Percentiles rank a stretch among this genome's conserved stretches.
These are phyloP conservation scores for Aspergillus steynii DNA, from an alignment of 495 filamentous ascomycete species.

Conservation along the genomic window DNA sequence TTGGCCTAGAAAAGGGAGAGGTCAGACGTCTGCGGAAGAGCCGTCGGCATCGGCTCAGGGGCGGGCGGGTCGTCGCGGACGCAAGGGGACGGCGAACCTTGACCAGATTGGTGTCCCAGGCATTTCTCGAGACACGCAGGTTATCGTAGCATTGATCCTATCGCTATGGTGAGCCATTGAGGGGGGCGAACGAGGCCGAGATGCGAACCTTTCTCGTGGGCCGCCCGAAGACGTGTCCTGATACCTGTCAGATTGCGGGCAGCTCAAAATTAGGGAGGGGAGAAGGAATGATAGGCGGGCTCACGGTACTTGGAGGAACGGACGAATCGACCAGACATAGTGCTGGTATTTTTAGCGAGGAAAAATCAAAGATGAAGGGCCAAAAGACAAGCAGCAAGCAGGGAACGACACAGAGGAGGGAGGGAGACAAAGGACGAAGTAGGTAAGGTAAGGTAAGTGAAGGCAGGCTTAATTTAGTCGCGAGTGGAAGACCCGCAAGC, in stretches of 20 bases:
- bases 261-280: slow-evolving; percentile 21
- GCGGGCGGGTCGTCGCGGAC: slow-evolving; percentile 21
- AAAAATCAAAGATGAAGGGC: not conserved
- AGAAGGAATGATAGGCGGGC: slow-evolving; percentile 33
- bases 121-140: slow-evolving; percentile 89
- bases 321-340: slow-evolving; percentile 96
- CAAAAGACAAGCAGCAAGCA: slow-evolving; percentile 13
- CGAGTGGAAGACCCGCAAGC: slow-evolving; percentile 12
- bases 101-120: slow-evolving; percentile 97
- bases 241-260: slow-evolving; percentile 36
- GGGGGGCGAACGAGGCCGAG: slow-evolving; percentile 2
- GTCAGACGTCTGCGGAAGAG: slow-evolving; percentile 12
- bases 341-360: slow-evolving; percentile 7
- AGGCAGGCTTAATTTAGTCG: slow-evolving; percentile 8
- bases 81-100: slow-evolving; percentile 60
- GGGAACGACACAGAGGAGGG: slow-evolving; percentile 18
- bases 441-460: slow-evolving; percentile 8
- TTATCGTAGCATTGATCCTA: slow-evolving; percentile 96
- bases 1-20: slow-evolving; percentile 66
- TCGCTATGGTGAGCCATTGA: slow-evolving; percentile 10
- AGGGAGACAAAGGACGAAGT: slow-evolving; percentile 14
- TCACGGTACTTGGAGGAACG: slow-evolving; percentile 97
- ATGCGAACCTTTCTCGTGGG: slow-evolving; percentile 78
- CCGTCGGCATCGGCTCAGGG: slow-evolving; percentile 24
- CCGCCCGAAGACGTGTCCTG: slow-evolving; percentile 97